phyloP scores from a whole-genome alignment of 2,329 filamentous ascomycete genomes.

The Sporothrix dimorphospora region DNA sequence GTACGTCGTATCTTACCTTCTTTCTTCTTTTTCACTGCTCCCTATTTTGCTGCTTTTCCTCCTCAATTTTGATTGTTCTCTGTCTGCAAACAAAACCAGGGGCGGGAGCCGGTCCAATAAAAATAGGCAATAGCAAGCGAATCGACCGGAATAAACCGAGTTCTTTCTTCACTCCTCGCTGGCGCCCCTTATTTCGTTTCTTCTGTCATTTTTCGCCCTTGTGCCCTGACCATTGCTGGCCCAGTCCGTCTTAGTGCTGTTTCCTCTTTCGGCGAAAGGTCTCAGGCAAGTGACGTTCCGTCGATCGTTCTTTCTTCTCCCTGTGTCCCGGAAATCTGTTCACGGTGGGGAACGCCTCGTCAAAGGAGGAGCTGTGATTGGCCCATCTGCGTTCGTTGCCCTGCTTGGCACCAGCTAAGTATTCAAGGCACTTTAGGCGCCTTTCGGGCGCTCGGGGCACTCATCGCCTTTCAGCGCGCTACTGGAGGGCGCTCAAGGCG shows the following conservation, averaged over 20 bases:
- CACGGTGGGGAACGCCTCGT: neutral
- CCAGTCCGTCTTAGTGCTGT: slow-evolving; percentile 4
- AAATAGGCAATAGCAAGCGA: neutral
- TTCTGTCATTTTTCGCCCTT: neutral
- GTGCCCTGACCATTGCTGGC: neutral
- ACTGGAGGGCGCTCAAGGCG: neutral
- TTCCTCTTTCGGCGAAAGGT: neutral
- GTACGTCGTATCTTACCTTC: too few species aligned
- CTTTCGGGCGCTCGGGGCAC: neutral
- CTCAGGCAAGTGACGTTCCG: neutral
- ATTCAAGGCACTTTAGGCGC: neutral
- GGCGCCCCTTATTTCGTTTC: neutral
- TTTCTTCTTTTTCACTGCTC: neutral
- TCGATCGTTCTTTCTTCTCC: neutral
- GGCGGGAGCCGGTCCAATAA: neutral
- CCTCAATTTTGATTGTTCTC: neutral
- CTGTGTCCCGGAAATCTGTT: neutral
- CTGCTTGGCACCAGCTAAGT: neutral
- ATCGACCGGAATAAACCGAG: neutral
- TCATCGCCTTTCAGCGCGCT: neutral
- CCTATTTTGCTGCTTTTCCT: too few species aligned
- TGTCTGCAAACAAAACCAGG: neutral
- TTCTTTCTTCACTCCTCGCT: neutral
- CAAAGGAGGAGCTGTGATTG: neutral
- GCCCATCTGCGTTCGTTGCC: neutral